These are phyloP conservation scores for Astragalus membranaceus DNA, from an alignment of 306 rosid genomes.

Conservation along the genomic window DNA sequence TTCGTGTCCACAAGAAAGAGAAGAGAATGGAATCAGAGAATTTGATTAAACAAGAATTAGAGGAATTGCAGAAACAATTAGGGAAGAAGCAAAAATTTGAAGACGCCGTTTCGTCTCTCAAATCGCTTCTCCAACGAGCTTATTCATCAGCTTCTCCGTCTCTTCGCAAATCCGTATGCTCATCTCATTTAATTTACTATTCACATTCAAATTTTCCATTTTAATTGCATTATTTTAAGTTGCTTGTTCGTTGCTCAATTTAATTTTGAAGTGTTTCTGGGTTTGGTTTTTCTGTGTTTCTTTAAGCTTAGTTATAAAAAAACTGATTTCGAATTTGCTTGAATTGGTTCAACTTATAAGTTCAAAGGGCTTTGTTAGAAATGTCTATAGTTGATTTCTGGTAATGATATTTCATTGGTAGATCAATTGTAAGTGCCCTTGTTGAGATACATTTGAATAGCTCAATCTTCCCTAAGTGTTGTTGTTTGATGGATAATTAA, in stretches of 20 bases:
- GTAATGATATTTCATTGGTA: not conserved
- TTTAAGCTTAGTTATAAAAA: not conserved
- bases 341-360: not conserved
- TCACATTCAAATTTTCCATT: not conserved
- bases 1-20: not conserved
- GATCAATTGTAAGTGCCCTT: not conserved
- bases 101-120: constrained; percentile 52
- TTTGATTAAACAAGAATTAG: constrained; percentile 44
- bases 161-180: constrained; percentile 55
- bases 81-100: constrained; percentile 73
- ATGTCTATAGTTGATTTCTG: not conserved
- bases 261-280: not conserved
- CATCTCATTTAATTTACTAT: not conserved
- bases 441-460: not conserved
- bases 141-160: constrained; percentile 64
- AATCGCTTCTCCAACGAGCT: constrained; percentile 42
- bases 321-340: constrained; percentile 3
- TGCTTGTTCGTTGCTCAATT: not conserved
- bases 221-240: not conserved
- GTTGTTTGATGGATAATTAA: constrained; percentile 10
- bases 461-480: not conserved
- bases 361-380: not conserved
- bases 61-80: constrained; percentile 63
- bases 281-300: constrained; percentile 9
- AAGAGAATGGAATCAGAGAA: constrained; percentile 49